A percentile compares a stretch with the other conserved stretches of the same genome.
phyloP scores from a whole-genome alignment of 805 yeast species.

The Ogataea paradorogensis region DNA sequence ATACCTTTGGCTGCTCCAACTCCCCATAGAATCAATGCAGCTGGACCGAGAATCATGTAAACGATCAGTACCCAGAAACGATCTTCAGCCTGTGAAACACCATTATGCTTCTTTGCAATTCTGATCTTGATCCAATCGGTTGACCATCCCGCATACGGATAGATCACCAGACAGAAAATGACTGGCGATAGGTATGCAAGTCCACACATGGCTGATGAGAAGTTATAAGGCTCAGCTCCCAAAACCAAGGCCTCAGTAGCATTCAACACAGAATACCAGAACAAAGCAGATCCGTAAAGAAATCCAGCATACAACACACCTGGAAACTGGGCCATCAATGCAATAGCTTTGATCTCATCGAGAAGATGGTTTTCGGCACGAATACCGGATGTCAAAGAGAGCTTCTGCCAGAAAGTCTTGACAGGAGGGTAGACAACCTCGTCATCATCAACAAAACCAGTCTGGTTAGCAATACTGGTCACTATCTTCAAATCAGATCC shows the following conservation, averaged over 20 bases:
- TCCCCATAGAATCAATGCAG: conserved; percentile 60
- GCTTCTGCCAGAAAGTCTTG: conserved; percentile 42
- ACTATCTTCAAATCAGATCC: conserved; percentile 18
- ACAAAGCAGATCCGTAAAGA: conserved; percentile 46
- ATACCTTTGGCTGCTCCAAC: conserved; percentile 55
- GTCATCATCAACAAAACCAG: conserved; percentile 15
- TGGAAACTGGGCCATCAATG: conserved; percentile 45
- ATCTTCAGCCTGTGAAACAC: conserved; percentile 55
- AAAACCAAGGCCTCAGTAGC: conserved; percentile 46
- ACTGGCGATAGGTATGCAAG: conserved; percentile 53
- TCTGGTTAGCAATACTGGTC: conserved; percentile 9
- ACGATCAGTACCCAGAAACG: conserved; percentile 50
- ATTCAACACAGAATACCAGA: conserved; percentile 48
- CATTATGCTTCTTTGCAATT: conserved; percentile 48
- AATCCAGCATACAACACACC: conserved; percentile 60
- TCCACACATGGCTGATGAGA: conserved; percentile 46
- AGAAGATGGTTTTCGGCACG: conserved; percentile 27
- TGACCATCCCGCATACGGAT: conserved; percentile 46
- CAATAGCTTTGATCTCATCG: conserved; percentile 36
- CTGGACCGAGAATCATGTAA: conserved; percentile 50
- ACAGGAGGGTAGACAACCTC: conserved; percentile 24
- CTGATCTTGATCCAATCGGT: conserved; percentile 50
- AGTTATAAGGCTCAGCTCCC: conserved; percentile 48
- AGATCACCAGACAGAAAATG: conserved; percentile 44
- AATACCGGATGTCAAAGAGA: conserved; percentile 41